Evolutionary conservation across 176 grass and related monocot species (phyloP).

Genomic region (Cenchrus fungigraminus): DNA sequence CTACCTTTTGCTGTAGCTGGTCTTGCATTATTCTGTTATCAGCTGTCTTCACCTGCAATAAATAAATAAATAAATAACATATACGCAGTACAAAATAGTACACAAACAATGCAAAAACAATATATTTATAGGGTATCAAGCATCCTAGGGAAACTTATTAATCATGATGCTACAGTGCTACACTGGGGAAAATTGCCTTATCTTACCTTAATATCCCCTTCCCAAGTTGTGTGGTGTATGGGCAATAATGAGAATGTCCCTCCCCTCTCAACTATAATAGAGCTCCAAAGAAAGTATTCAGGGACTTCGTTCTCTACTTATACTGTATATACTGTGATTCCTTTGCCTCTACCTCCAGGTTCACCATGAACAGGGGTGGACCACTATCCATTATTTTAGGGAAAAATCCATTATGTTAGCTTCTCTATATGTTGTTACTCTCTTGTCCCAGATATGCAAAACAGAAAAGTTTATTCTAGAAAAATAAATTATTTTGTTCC

Average conservation of each 20-base stretch:
- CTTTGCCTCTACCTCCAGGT: not conserved
- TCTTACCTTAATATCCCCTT: not conserved
- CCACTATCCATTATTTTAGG: not conserved
- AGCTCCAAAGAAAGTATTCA: not conserved
- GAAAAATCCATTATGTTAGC: not conserved
- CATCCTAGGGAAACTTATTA: not conserved
- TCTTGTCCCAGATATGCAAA: not conserved
- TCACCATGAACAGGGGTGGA: not conserved
- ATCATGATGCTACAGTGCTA: not conserved
- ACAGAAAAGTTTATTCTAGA: not conserved
- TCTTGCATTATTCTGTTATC: conserved; percentile 87
- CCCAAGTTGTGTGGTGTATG: not conserved
- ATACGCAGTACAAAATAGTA: not conserved
- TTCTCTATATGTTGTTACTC: not conserved
- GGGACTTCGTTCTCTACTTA: not conserved
- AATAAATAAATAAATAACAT: conserved; percentile 26
- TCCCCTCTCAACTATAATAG: not conserved
- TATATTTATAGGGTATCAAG: not conserved
- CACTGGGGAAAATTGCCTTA: not conserved
- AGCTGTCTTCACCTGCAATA: conserved; percentile 69
- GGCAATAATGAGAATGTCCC: not conserved
- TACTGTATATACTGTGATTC: not conserved
- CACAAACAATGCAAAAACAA: not conserved
- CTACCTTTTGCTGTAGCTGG: conserved; percentile 69
- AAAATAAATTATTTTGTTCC: not conserved